These are phyloP conservation scores for Flaveria linearis DNA, from an alignment of 129 eudicot genomes.

Conservation along the genomic window DNA sequence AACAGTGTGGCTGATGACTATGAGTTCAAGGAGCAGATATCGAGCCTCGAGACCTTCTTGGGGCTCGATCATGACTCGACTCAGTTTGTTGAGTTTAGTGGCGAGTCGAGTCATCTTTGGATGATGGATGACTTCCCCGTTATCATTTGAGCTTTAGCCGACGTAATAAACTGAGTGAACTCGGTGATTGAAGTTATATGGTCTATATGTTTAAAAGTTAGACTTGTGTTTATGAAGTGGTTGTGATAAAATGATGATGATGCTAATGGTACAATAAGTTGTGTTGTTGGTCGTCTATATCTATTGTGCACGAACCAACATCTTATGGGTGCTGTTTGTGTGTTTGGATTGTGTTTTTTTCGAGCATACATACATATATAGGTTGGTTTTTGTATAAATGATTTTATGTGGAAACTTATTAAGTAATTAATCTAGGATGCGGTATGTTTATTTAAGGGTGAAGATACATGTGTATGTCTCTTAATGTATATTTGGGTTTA, in stretches of 20 bases:
- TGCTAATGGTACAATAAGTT: not conserved
- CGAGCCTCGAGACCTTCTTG: constrained; percentile 58
- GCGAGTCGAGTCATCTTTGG: constrained; percentile 52
- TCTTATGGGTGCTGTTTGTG: no score
- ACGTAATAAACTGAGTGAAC: not conserved
- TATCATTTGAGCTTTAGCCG: constrained; percentile 16
- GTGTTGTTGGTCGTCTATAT: not conserved
- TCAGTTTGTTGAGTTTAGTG: constrained; percentile 36
- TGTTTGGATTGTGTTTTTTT: not conserved
- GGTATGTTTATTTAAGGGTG: no score
- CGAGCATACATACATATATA: not conserved
- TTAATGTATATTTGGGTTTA: no score
- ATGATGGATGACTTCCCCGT: constrained; percentile 50
- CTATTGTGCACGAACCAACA: not conserved
- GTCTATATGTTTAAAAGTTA: constrained; percentile 1
- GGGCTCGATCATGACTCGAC: constrained; percentile 49
- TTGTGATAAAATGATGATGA: not conserved
- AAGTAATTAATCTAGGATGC: no score
- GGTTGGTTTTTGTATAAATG: no score
- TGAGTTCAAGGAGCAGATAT: constrained; percentile 61
- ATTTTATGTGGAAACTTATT: no score
- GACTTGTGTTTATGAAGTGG: not conserved
- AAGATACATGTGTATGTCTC: no score
- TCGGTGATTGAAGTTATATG: constrained; percentile 12
- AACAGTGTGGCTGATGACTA: constrained; percentile 24